A percentile compares a stretch with the other conserved stretches of the same genome.
These are phyloP conservation scores for Ajuga chamaepitys DNA, from an alignment of 257 asterid genomes.

Conservation along the genomic window DNA sequence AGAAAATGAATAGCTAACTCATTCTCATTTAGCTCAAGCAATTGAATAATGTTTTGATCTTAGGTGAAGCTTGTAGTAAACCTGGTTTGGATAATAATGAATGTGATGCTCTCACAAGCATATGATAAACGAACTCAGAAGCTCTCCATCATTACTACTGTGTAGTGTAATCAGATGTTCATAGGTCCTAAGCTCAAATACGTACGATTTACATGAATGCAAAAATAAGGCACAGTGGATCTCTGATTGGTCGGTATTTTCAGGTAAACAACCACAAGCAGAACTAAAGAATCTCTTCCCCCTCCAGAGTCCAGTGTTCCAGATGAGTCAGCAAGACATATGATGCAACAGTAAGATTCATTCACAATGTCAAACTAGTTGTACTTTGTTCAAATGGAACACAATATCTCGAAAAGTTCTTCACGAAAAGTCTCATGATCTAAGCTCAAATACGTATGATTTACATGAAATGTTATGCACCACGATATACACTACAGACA, in stretches of 20 bases:
- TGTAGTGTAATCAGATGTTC: background rate
- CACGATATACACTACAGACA: background rate
- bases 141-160: background rate
- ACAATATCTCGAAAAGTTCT: background rate
- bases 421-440: background rate
- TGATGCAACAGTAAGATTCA: background rate
- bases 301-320: background rate
- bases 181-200: background rate
- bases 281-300: background rate
- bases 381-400: background rate
- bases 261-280: background rate
- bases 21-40: background rate
- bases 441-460: background rate
- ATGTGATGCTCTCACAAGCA: conserved; percentile 7
- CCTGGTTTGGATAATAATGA: background rate
- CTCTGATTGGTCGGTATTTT: background rate
- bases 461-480: background rate
- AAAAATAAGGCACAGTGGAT: background rate
- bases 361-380: background rate
- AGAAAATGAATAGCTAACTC: background rate
- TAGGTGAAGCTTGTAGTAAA: background rate
- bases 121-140: background rate
- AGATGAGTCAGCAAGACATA: background rate
- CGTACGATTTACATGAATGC: background rate
- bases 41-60: background rate